Evolutionary conservation across 208 protist genomes (phyloP).

Genomic region (Acanthamoeba lenticulata): DNA sequence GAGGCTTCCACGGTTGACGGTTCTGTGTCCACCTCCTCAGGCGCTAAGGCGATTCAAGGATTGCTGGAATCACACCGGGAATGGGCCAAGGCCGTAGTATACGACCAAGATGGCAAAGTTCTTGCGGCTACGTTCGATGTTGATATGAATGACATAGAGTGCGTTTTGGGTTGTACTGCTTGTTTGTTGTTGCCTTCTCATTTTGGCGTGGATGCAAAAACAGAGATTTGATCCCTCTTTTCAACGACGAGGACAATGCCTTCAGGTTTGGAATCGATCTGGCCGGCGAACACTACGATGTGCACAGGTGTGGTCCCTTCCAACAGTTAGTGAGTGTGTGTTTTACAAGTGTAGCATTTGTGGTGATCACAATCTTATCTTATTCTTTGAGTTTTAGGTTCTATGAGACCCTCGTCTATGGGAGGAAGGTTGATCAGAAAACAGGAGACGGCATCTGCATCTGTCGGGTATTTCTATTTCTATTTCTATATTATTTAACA

Average conservation of each 20-base stretch:
- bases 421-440: neutral
- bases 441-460: constrained; percentile 1
- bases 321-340: neutral
- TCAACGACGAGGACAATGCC: constrained; percentile 8
- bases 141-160: constrained; percentile 20
- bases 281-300: constrained; percentile 4
- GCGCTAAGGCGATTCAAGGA: neutral
- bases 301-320: neutral
- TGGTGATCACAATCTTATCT: neutral
- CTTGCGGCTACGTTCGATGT: neutral
- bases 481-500: too few relatives aligned
- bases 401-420: neutral
- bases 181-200: neutral
- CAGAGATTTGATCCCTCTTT: neutral
- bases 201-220: neutral
- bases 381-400: neutral
- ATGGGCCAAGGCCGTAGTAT: neutral
- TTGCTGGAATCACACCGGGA: neutral
- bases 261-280: neutral
- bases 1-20: neutral
- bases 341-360: too few relatives aligned
- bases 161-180: neutral
- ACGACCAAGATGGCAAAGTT: neutral
- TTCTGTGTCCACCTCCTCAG: neutral
- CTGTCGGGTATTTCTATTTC: neutral